Base-by-base conservation (phyloP, 2,329 filamentous ascomycete species). In the Sporothrix luriei region DNA sequence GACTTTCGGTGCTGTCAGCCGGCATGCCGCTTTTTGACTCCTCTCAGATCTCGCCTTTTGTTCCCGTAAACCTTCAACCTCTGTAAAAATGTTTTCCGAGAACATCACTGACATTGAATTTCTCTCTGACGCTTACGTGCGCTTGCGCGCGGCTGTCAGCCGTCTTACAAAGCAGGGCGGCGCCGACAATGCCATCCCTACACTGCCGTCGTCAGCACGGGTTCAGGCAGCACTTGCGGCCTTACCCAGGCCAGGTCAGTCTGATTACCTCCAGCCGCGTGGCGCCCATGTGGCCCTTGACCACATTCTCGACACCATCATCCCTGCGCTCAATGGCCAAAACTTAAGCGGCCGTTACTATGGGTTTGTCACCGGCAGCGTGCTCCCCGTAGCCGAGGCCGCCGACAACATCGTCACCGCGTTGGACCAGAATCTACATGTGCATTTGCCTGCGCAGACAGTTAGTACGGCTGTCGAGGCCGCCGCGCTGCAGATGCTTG, bases 351-450 rank as follows among this genome's bases (percentile, higher is more conserved):
- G 87, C 13, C 87, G 88, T 68, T 97, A 96, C 82, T 96, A 92
- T 78, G 94, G 93, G 71, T 97, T 97, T 77, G 91, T 97, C 6
- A 97, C 90, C 0, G 94, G 94, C 57, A 91, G 92, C 16, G 83
- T 85, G 9, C 91, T 94, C 0, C 92, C 93, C 6, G 88, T 93
- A 29, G 93, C 93, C 43, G 85, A 90, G 74, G 86, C 92, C 68
- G 94, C 93, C 1, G 94, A 97, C 78, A 91, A 93, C 73, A 80
- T 97, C n/a, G 93, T 94, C 71, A 89, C 89, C 5, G 85, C 87
- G 10, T 86, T 90, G 71, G 94, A 97, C 77, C 92, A 97, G 77
- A 97, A 94, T 78, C 89, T 93, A 4, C 86, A 90, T 70, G 91
- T 97, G 0, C 93, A 97, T 77, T 82, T 97, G 1, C 90, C 92